Evolutionary conservation across 73 alveolate species (phyloP).

Genomic region (Paraurostyla sp.): DNA sequence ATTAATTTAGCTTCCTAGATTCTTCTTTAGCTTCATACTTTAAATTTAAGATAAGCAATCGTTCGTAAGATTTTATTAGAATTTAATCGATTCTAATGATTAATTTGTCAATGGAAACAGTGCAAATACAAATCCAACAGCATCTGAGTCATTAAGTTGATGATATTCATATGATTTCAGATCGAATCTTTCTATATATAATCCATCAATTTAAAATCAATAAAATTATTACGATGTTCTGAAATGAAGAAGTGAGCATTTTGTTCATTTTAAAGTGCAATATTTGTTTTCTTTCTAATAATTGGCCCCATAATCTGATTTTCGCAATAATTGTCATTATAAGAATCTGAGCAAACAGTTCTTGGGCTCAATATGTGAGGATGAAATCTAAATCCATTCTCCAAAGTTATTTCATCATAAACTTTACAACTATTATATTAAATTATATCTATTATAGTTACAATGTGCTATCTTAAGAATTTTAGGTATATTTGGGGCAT

Average conservation of each 20-base stretch:
- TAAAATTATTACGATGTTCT: background rate
- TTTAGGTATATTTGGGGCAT: background rate
- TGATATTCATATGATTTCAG: background rate
- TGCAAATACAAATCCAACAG: background rate
- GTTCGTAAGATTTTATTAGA: background rate
- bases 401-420: background rate
- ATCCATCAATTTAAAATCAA: background rate
- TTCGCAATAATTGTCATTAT: constrained; percentile 16
- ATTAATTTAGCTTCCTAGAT: background rate
- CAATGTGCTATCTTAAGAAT: constrained; percentile 6
- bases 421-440: background rate
- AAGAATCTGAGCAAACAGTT: background rate
- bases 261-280: background rate
- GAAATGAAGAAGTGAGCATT: background rate
- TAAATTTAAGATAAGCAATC: background rate
- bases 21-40: background rate
- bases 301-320: constrained; percentile 13
- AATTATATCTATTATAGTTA: background rate
- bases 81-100: background rate
- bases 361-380: background rate
- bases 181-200: constrained; percentile 5
- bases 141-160: background rate
- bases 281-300: background rate
- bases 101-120: background rate
- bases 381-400: background rate